Conservation (phyloP, 129 eudicot genomes). For the Ambrosia trifida region DNA sequence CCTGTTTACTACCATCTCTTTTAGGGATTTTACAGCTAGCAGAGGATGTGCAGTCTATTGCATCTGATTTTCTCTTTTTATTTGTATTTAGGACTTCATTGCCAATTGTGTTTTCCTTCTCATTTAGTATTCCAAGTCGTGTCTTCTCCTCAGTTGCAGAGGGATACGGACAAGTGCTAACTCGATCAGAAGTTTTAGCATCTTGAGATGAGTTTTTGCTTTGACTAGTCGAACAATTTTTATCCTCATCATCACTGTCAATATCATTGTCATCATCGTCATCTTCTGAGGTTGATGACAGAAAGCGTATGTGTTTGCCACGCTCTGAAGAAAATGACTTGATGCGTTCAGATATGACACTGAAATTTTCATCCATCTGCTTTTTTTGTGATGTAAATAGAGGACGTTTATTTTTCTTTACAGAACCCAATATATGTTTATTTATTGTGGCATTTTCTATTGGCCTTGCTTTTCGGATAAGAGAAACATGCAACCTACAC, state of each 20-base stretch:
- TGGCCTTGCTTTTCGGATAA: conserved; percentile 42
- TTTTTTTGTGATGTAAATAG: conserved; percentile 70
- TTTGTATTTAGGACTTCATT: conserved; percentile 14
- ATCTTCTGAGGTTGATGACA: conserved; percentile 52
- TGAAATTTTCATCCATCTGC: conserved; percentile 75
- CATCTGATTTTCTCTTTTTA: conserved; percentile 39
- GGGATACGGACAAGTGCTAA: conserved; percentile 65
- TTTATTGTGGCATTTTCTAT: conserved; percentile 39
- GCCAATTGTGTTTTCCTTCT: conserved; percentile 30
- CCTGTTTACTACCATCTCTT: conserved; percentile 20
- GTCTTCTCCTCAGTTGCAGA: conserved; percentile 65
- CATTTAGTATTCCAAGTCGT: conserved; percentile 58
- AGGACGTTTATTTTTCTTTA: conserved; percentile 42
- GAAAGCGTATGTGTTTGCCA: conserved; percentile 62
- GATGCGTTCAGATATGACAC: conserved; percentile 58
- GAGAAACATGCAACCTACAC: conserved; percentile 51
- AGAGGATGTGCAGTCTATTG: conserved; percentile 8
- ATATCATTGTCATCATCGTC: conserved; percentile 32
- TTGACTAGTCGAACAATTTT: conserved; percentile 33
- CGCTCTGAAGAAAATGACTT: conserved; percentile 52
- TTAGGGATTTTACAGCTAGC: conserved; percentile 23
- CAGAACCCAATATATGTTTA: conserved; percentile 32
- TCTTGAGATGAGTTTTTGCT: conserved; percentile 43
- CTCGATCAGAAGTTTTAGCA: conserved; percentile 37
- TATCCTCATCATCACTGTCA: conserved; percentile 47